Evolutionary conservation across 768 basidiomycete species (phyloP).

Genomic region (Boletus speciosus): DNA sequence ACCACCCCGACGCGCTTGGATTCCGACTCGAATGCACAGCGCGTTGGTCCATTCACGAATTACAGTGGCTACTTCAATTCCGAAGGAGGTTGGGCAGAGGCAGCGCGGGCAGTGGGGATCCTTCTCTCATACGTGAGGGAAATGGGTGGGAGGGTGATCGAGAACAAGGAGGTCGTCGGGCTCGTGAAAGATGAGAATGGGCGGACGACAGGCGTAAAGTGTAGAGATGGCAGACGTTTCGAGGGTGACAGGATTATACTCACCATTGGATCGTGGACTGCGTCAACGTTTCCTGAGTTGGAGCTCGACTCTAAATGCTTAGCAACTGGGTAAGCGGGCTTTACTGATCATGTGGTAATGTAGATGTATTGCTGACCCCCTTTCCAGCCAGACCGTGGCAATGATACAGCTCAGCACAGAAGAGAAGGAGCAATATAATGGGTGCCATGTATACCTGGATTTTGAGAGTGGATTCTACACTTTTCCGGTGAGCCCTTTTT

Average conservation of each 20-base stretch:
- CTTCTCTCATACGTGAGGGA: constrained; percentile 54
- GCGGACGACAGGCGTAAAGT: constrained; percentile 56
- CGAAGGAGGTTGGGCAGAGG: constrained; percentile 84
- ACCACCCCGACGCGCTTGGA: neutral
- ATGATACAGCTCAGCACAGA: constrained; percentile 70
- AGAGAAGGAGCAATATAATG: constrained; percentile 60
- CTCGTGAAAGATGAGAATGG: constrained; percentile 40
- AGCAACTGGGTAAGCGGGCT: constrained; percentile 73
- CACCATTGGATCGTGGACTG: constrained; percentile 83
- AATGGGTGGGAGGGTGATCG: constrained; percentile 57
- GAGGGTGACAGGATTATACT: constrained; percentile 63
- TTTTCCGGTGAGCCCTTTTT: constrained; percentile 60
- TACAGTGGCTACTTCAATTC: constrained; percentile 64
- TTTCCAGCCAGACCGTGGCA: constrained; percentile 71
- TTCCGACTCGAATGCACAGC: neutral
- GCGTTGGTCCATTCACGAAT: constrained; percentile 16
- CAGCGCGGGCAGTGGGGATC: constrained; percentile 57
- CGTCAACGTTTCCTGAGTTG: constrained; percentile 66
- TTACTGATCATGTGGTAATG: neutral
- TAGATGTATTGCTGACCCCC: neutral
- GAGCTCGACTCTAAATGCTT: constrained; percentile 49
- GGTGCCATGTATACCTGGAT: constrained; percentile 69
- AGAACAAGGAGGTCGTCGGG: constrained; percentile 54
- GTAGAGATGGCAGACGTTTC: constrained; percentile 54
- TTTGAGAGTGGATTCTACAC: constrained; percentile 74